phyloP scores from a whole-genome alignment of 805 yeast species.

The Candida nitratophila region DNA sequence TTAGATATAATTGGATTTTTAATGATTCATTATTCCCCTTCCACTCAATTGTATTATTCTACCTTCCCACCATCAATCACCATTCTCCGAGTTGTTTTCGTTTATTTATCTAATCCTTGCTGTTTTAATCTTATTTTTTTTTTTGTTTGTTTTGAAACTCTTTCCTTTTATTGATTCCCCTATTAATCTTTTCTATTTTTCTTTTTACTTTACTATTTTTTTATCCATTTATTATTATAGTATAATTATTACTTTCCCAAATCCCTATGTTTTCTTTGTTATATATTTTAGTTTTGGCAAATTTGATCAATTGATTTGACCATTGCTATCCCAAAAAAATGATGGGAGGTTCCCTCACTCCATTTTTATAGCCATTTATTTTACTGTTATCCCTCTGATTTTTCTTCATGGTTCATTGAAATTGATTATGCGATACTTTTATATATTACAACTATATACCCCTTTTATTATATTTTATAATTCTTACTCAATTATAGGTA shows the following conservation, averaged over 20 bases:
- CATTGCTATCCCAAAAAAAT: no score
- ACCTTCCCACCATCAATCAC: neutral
- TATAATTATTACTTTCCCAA: neutral
- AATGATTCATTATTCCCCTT: no score
- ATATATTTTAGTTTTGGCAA: no score
- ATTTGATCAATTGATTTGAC: no score
- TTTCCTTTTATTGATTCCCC: neutral
- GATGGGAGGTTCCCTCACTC: no score
- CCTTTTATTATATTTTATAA: neutral
- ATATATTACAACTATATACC: neutral
- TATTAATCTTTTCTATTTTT: neutral
- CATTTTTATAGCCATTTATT: no score
- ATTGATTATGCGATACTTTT: neutral
- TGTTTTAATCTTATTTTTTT: neutral
- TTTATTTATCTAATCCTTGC: neutral
- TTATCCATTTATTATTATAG: no score
- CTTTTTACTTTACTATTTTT: neutral
- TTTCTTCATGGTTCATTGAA: no score
- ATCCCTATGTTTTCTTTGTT: neutral
- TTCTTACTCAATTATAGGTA: neutral
- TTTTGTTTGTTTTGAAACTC: neutral
- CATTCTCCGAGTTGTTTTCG: neutral
- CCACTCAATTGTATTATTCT: no score
- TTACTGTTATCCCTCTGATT: neutral
- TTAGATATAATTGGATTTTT: no score